phyloP scores from a whole-genome alignment of 1,284 basidiomycete species.

The Papiliotrema laurentii region DNA sequence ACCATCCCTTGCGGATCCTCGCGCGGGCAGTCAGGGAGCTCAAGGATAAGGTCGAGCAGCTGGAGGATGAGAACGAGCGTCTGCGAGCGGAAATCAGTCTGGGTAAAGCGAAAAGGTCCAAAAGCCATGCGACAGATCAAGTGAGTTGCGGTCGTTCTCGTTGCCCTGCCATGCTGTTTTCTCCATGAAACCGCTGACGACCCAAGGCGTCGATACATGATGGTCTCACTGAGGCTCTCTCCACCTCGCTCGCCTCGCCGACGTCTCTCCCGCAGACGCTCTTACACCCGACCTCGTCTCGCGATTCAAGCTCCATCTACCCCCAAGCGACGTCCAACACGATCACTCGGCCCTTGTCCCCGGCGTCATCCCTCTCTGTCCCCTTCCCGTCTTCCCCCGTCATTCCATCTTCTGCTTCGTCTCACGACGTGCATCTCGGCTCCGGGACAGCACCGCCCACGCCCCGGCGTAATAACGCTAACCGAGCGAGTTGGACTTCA shows the following conservation, averaged over 20 bases:
- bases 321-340: background rate
- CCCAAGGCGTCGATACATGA: conserved; percentile 30
- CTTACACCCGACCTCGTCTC: background rate
- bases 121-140: conserved; percentile 15
- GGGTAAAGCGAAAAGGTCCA: background rate
- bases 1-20: conserved; percentile 36
- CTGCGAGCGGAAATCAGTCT: conserved; percentile 9
- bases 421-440: background rate
- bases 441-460: background rate
- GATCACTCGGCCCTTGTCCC: background rate
- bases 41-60: conserved; percentile 22
- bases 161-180: background rate
- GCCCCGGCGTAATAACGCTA: background rate
- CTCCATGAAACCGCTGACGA: background rate
- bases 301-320: background rate
- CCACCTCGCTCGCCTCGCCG: conserved; percentile 28
- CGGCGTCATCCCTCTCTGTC: conserved; percentile 5
- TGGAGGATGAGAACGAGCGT: conserved; percentile 35
- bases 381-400: conserved; percentile 14
- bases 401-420: background rate
- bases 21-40: conserved; percentile 36
- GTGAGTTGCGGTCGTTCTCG: conserved; percentile 13
- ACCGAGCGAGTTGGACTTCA: conserved; percentile 23
- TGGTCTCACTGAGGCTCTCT: conserved; percentile 32
- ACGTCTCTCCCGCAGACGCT: background rate